Evolutionary conservation across 2,329 filamentous ascomycete genomes (phyloP), one percentile per base, ranked within the genome.

Genomic region (Sporothrix luriei): DNA sequence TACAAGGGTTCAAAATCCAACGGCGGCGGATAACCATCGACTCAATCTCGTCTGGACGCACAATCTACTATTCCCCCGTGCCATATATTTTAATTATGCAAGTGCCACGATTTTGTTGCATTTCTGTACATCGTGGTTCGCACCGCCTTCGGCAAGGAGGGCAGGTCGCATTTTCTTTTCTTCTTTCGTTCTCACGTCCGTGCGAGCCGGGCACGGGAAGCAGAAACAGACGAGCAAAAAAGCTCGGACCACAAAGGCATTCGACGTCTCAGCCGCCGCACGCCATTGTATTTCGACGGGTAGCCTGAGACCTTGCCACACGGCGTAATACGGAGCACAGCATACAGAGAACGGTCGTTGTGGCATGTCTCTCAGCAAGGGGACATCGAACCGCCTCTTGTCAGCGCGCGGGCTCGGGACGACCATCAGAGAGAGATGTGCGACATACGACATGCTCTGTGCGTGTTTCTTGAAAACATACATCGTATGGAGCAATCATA

Each of bases 221-320:
- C 51, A 54, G 4, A 54, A 26, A 54, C 6, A 61, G 0, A 19
- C 6, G 38, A 24, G 33, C 10, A 14, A 62, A 49, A 46, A 24
- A 46, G 57, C 57, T 62, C 21, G 57, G 57, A 24, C 57, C 57
- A 61, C 33, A 24, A 46, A 38, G 4, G 16, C 11, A 43, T 33
- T 46, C 19, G 10, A 48, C 24, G 46, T 26, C 26, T 26, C 62
- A 65, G 46, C 62, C 62, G 62, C 62, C 46, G 62, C 62, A 65
- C 46, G 46, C 46, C 46, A 33, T 65, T 10, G 21, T 54, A 52
- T 54, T 38, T 21, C 49, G 33, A 33, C 10, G 46, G 46, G 26
- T 21, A 40, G 21, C 10, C 16, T 19, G 16, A 49, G 40, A 43
- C 40, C 48, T 48, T 19, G 46, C n/a, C 14, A 46, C 3, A 46